Base-by-base conservation (phyloP, 768 basidiomycete genomes). In the Collybia mongolica region DNA sequence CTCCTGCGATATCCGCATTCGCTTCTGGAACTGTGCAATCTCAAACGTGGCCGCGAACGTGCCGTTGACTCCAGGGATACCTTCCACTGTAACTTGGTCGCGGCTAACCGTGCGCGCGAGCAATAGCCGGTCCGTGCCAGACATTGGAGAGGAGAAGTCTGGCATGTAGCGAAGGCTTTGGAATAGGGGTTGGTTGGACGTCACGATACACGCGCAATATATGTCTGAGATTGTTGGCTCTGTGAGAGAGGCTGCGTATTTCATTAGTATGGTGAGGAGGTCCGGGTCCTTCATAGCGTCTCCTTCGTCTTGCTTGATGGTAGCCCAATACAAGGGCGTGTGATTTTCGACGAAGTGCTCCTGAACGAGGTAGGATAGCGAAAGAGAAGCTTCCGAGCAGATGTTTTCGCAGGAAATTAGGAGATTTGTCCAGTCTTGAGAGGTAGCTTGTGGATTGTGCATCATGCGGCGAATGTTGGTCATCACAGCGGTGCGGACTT, bases 321-420 rank as follows among this genome's bases (percentile, higher is more conserved):
- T 80, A 0, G 81, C 82, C 88, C 88, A 90, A 59, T 89, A 89
- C 2, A 90, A 54, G 0, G 85, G 82, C 0, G 82, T 82, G 57
- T 83, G 85, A 0, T 70, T 71, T 56, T 88, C 88, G 32, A 88
- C 80, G 8, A 71, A 80, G 22, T 66, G 75, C 39, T 87, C 81
- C 58, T 88, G 87, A 0, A 90, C 66, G 8, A 90, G 57, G 0
- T 69, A 51, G 0, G 82, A 72, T 32, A 88, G 67, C 3, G 77
- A 74, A 1, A 88, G 55, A 14, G 65, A 66, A 29, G 82, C 72
- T 0, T 72, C 60, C 6, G 62, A 56, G 56, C 87, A 88, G 0
- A 83, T 83, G 8, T 81, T 80, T 2, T 77, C 74, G 56, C 88
- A 90, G 59, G 24, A 26, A 3, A 4, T 26, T 26, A 26, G 24